These are phyloP conservation scores for Collybia mongolica DNA, from an alignment of 768 basidiomycete species.

Conservation along the genomic window DNA sequence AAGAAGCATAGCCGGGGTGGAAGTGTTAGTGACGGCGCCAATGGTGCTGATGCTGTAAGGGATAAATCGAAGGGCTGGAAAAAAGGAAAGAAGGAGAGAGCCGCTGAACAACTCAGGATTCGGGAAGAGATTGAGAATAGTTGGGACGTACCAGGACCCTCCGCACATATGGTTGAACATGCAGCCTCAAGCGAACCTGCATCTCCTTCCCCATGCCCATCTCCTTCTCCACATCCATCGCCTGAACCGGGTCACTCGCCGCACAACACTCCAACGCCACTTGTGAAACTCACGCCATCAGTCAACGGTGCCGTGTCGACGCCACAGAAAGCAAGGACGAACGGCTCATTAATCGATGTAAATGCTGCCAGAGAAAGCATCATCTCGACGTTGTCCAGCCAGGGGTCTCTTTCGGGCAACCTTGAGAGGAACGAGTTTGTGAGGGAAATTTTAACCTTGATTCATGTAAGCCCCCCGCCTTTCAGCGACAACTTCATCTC, in stretches of 20 bases:
- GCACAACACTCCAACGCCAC: not conserved
- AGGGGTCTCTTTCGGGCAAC: constrained; percentile 17
- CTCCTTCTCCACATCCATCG: constrained; percentile 1
- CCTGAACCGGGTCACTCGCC: not conserved
- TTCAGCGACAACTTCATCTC: not conserved
- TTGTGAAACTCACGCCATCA: not conserved
- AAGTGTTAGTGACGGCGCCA: constrained; percentile 1
- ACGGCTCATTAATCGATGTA: constrained; percentile 10
- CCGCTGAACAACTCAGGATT: constrained; percentile 37
- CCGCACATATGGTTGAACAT: constrained; percentile 6
- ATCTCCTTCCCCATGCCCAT: constrained; percentile 12
- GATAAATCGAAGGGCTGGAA: constrained; percentile 27
- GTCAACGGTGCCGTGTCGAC: not conserved
- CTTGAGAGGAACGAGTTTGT: constrained; percentile 58
- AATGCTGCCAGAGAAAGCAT: constrained; percentile 26
- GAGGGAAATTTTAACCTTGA: constrained; percentile 55
- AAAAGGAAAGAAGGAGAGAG: constrained; percentile 36
- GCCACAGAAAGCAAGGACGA: constrained; percentile 15
- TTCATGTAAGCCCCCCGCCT: constrained; percentile 46
- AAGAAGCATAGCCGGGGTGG: constrained; percentile 15
- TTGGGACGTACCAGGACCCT: constrained; percentile 53
- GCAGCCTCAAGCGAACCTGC: constrained; percentile 13
- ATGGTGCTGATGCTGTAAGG: not conserved
- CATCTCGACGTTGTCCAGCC: constrained; percentile 20
- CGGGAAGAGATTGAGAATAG: constrained; percentile 55